phyloP scores from a whole-genome alignment of 768 basidiomycete genomes.

The Lactarius indigo region DNA sequence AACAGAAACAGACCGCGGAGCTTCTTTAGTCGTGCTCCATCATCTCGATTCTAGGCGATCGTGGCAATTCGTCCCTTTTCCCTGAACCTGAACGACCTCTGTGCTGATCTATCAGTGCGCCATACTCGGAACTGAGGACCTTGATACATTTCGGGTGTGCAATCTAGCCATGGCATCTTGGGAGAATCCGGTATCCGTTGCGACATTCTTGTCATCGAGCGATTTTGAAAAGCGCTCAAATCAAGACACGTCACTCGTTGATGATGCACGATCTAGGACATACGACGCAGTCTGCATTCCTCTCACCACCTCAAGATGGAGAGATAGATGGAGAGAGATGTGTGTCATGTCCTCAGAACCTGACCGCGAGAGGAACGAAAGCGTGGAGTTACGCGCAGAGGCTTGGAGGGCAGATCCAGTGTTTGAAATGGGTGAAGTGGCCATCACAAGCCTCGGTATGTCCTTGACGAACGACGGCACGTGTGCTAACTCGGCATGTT shows the following conservation, averaged over 20 bases:
- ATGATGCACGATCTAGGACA: constrained; percentile 56
- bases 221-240: constrained; percentile 15
- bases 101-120: constrained; percentile 1
- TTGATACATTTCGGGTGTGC: neutral
- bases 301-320: constrained; percentile 89
- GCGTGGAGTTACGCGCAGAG: constrained; percentile 67
- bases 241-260: constrained; percentile 39
- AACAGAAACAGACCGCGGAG: neutral
- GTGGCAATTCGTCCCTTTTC: constrained; percentile 3
- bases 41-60: constrained; percentile 3
- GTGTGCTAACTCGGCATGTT: neutral
- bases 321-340: constrained; percentile 82
- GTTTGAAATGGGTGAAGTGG: constrained; percentile 82
- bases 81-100: neutral
- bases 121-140: neutral
- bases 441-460: constrained; percentile 82
- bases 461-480: constrained; percentile 23
- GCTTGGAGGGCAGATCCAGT: constrained; percentile 80
- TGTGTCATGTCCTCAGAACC: constrained; percentile 63
- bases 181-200: constrained; percentile 29
- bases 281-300: constrained; percentile 79
- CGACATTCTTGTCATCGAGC: constrained; percentile 18
- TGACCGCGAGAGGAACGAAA: constrained; percentile 37
- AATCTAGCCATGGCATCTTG: constrained; percentile 29
- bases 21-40: neutral